Base-by-base conservation (phyloP, 176 grass and related monocot species). In the Poa annua region DNA sequence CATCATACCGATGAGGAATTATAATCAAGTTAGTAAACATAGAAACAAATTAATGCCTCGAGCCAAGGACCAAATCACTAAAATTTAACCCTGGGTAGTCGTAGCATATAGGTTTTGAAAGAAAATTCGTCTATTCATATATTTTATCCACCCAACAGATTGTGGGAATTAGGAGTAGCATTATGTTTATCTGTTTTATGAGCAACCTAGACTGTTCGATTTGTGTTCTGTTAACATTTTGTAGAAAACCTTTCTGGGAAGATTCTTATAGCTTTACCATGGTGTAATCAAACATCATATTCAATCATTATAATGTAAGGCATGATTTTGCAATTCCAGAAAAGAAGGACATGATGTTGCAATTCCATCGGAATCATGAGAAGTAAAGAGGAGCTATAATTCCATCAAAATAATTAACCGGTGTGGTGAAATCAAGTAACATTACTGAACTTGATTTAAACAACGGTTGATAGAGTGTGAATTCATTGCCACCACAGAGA, bases 1-100 rank as follows among this genome's bases (percentile, higher is more conserved):
- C 89, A 93, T 51, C 71, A 21, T 66, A 72, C 29, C 29, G 29
- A 29, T 29, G 29, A 29, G 29, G 29, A 29, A 29, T 29, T 42
- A 13, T 26, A 41, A 3, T 38, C 63, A 24, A 47, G 41, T 71
- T 47, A 47, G 39, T 41, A 71, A 69, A 39, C 66, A 41, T 0
- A 41, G 35, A 42, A 69, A 69, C 2, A 49, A 2, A 72, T 15
- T 15, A 50, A 50, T 72, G 39, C 21, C 42, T 48, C 21, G 3
- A 47, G 6, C 6, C 68, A 13, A 69, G 5, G 5, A 5, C 22
- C 19, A 70, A 70, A 44, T 71, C 11, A 22, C 67, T 45, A 33
- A 16, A 15, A 34, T 33, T 33, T 64, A 34, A 12, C 60, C 60
- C 25, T 32, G 25, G 60, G 25, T 63, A 15, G 25, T 25, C 9